A percentile compares a stretch with the other conserved stretches of the same genome.
Conservation (phyloP, 768 basidiomycete genomes). For the Asterophora lycoperdoides region DNA sequence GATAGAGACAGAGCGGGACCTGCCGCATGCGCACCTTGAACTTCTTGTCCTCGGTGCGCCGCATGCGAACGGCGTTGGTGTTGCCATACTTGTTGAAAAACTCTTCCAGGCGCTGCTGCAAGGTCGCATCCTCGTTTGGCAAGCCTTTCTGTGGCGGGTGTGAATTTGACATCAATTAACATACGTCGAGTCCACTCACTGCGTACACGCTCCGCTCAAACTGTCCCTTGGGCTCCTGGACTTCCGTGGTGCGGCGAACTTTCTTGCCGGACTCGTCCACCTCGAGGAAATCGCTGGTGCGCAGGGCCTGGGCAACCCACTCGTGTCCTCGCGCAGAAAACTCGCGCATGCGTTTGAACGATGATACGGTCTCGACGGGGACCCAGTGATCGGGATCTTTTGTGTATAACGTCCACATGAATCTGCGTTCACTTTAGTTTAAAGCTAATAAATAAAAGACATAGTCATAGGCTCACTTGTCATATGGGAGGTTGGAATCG, state of each 20-base stretch:
- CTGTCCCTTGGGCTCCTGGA: conserved; percentile 72
- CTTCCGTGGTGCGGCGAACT: conserved; percentile 69
- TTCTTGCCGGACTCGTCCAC: conserved; percentile 70
- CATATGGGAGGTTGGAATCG: conserved; percentile 91
- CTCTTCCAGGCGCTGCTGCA: conserved; percentile 71
- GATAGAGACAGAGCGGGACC: neutral
- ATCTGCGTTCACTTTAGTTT: conserved; percentile 40
- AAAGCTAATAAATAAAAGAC: neutral
- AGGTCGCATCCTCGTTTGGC: conserved; percentile 53
- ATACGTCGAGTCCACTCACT: conserved; percentile 42
- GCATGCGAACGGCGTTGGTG: conserved; percentile 82
- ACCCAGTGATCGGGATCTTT: conserved; percentile 87
- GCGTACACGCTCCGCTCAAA: conserved; percentile 87
- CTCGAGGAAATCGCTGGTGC: conserved; percentile 52
- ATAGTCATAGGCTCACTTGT: conserved; percentile 48
- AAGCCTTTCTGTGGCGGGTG: conserved; percentile 76
- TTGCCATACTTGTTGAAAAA: conserved; percentile 78
- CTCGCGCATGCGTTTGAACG: conserved; percentile 94
- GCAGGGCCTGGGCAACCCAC: conserved; percentile 72
- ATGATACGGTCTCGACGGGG: conserved; percentile 77
- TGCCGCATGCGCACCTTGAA: conserved; percentile 66
- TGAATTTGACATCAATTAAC: too few relatives aligned
- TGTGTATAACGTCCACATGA: conserved; percentile 91
- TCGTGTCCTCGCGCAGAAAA: conserved; percentile 54
- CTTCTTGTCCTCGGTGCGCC: conserved; percentile 75